Base-by-base conservation (phyloP, 164 flowering plant genomes). In the Aristolochia contorta region DNA sequence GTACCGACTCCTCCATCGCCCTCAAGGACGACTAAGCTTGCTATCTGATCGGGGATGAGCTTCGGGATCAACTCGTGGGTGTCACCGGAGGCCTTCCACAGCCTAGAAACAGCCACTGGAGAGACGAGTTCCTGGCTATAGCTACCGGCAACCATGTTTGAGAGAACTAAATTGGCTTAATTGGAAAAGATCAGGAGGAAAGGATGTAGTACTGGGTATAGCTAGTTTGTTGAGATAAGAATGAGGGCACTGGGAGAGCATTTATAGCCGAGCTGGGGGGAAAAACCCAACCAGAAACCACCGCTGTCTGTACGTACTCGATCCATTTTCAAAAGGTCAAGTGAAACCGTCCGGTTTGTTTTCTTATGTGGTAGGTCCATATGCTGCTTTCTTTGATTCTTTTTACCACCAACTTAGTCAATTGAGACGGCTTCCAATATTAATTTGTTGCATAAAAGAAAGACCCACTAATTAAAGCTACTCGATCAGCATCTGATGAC, bases 1-100 rank as follows among this genome's bases (percentile, higher is more conserved):
- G 60, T 43, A 24, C 60, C 60, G 4, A 22, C 60, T 16, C 60
- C 60, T 43, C 60, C 60, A 16, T 58, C 60, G 43, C 60, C 60
- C 20, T 58, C 49, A 12, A 58, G 24, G 18, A 58, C 1, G 16
- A 19, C 60, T 0, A 58, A 5, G 14, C 60, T 58, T 7, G 25
- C 47, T 21, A 58, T 24, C 13, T 37, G 6, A 4, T 58, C 49
- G 16, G 60, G 60, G 7, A 58, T 58, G 50, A 58, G 60, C 47
- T 43, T 41, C 14, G 60, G 60, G 3, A 45, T 19, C 16, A 58
- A 24, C 30, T 9, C 13, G 16, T 22, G 48, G 22, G 7, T 7
- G 19, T 58, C 49, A 16, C 37, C 8, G 30, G 25, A 23, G 12
- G 60, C 60, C 50, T n/a, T 58, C 60, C 60, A 58, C 14, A 41